Conservation (phyloP, 352 stramenopile species). For the Phytophthora boehmeriae region DNA sequence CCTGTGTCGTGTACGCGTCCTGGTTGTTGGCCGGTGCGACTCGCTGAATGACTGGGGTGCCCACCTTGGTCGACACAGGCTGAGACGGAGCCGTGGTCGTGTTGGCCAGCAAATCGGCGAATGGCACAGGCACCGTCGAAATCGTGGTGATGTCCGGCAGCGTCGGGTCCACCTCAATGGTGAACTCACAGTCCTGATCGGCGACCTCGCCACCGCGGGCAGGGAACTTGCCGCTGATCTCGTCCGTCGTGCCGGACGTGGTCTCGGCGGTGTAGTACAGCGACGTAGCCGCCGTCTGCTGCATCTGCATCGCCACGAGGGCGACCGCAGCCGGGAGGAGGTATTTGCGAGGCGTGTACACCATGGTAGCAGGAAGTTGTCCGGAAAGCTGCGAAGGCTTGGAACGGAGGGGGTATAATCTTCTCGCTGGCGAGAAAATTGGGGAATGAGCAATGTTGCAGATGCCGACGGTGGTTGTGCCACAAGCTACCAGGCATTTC, state of each 20-base stretch:
- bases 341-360: slow-evolving; percentile 26
- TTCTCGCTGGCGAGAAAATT: slow-evolving; percentile 37
- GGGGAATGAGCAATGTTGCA: slow-evolving; percentile 16
- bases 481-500: no score
- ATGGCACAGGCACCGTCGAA: slow-evolving; percentile 8
- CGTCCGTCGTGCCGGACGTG: slow-evolving; percentile 11
- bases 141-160: slow-evolving; percentile 21
- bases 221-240: slow-evolving; percentile 28
- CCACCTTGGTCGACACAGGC: slow-evolving; percentile 22
- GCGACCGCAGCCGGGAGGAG: slow-evolving; percentile 22
- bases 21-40: slow-evolving; percentile 10
- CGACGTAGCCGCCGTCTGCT: slow-evolving; percentile 16
- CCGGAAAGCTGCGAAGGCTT: slow-evolving; percentile 2
- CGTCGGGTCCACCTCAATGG: slow-evolving; percentile 18
- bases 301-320: slow-evolving; percentile 18
- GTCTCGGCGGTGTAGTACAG: slow-evolving; percentile 23
- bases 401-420: slow-evolving; percentile 19
- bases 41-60: slow-evolving; percentile 8
- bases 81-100: slow-evolving; percentile 18
- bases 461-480: background rate
- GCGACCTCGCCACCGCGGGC: slow-evolving; percentile 10
- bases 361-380: slow-evolving; percentile 20
- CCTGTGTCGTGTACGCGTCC: slow-evolving; percentile 26
- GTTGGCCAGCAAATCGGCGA: slow-evolving; percentile 25
- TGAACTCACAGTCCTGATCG: slow-evolving; percentile 20